phyloP scores from a whole-genome alignment of 495 filamentous ascomycete genomes.

The Neurospora tetrasperma region DNA sequence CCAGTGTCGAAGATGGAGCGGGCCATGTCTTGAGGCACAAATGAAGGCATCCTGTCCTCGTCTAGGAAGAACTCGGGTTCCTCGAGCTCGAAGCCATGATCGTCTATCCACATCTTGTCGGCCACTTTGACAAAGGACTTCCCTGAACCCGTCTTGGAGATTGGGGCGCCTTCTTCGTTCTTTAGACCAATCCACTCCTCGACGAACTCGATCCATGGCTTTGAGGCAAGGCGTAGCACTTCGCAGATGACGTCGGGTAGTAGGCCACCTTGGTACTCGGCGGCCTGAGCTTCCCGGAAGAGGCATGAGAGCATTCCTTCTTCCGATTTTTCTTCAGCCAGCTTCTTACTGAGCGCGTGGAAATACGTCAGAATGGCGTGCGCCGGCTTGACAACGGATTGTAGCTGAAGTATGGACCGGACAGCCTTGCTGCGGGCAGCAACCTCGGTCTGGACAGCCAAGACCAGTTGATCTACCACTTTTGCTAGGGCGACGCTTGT shows the following conservation, averaged over 20 bases:
- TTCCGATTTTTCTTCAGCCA: slow-evolving; percentile 47
- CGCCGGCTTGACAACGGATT: slow-evolving; percentile 52
- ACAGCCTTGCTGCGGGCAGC: slow-evolving; percentile 29
- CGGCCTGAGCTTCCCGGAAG: slow-evolving; percentile 50
- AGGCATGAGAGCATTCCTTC: slow-evolving; percentile 59
- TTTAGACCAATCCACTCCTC: slow-evolving; percentile 71
- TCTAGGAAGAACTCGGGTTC: slow-evolving; percentile 51
- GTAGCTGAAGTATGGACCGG: slow-evolving; percentile 57
- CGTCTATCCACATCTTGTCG: slow-evolving; percentile 44
- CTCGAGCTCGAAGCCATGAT: slow-evolving; percentile 40
- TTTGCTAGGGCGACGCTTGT: slow-evolving; percentile 52
- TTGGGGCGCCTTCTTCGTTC: slow-evolving; percentile 38
- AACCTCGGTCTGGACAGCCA: slow-evolving; percentile 46
- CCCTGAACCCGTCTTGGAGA: slow-evolving; percentile 34
- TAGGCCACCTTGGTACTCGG: slow-evolving; percentile 52
- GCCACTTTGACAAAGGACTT: slow-evolving; percentile 54
- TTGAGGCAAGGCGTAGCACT: slow-evolving; percentile 51
- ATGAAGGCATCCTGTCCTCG: slow-evolving; percentile 51
- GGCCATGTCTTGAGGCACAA: slow-evolving; percentile 54
- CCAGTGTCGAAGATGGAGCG: slow-evolving; percentile 66
- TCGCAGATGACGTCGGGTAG: slow-evolving; percentile 54
- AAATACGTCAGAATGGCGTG: slow-evolving; percentile 54
- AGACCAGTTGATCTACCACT: slow-evolving; percentile 44
- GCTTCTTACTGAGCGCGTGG: slow-evolving; percentile 44
- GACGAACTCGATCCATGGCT: slow-evolving; percentile 62